Conservation (phyloP, 139 green algal species). For the Micromonas commoda region DNA sequence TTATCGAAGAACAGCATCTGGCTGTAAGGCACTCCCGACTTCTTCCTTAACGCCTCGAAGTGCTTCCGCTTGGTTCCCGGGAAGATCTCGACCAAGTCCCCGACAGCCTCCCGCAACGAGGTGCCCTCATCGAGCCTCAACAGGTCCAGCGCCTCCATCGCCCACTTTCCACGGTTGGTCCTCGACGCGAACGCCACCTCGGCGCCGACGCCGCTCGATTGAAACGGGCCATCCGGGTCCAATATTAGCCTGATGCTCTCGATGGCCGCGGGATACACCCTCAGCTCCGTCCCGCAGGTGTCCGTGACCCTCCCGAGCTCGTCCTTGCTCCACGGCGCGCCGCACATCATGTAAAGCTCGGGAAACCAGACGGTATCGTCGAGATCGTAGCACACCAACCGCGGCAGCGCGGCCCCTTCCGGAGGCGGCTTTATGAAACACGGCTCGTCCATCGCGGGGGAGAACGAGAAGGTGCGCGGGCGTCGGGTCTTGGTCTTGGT, state of each 20-base stretch:
- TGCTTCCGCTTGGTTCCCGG: conserved; percentile 53
- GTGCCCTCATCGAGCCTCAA: neutral
- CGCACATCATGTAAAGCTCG: conserved; percentile 25
- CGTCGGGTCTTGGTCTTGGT: too few relatives aligned
- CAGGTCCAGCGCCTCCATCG: neutral
- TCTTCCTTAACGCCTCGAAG: conserved; percentile 55
- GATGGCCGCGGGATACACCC: neutral
- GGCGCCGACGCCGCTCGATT: neutral
- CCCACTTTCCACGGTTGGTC: neutral
- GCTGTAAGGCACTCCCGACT: conserved; percentile 45
- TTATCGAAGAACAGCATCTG: conserved; percentile 58
- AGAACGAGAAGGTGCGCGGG: too few relatives aligned
- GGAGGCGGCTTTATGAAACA: too few relatives aligned
- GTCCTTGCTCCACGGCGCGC: neutral
- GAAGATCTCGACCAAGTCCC: conserved; percentile 46
- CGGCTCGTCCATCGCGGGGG: too few relatives aligned
- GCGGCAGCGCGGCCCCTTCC: neutral
- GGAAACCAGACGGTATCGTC: conserved; percentile 24
- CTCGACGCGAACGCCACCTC: neutral
- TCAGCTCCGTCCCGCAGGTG: neutral
- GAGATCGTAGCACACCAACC: conserved; percentile 14
- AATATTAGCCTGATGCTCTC: conserved; percentile 23
- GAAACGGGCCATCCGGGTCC: neutral
- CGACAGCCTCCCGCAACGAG: neutral
- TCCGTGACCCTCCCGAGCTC: neutral